Conservation (phyloP, 768 basidiomycete genomes). For the Termitomyces sp. region DNA sequence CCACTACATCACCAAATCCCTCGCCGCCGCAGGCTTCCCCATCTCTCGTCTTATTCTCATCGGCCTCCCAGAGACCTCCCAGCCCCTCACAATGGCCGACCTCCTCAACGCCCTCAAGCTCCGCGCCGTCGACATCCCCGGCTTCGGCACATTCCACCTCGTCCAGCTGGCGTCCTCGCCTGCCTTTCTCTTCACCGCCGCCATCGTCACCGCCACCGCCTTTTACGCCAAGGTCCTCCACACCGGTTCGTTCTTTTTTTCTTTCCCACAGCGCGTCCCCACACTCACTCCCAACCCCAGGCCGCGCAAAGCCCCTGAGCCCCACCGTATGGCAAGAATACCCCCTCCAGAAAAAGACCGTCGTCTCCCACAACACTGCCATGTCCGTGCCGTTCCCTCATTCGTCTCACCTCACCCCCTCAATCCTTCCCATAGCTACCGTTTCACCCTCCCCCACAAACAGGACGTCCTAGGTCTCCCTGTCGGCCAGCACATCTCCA, state of each 20-base stretch:
- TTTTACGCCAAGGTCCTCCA: slow-evolving; percentile 50
- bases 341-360: slow-evolving; percentile 72
- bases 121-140: slow-evolving; percentile 29
- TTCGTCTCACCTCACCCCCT: neutral
- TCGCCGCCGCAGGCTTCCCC: slow-evolving; percentile 52
- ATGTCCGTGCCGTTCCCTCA: slow-evolving; percentile 45
- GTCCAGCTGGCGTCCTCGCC: slow-evolving; percentile 35
- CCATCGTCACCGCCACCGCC: slow-evolving; percentile 40
- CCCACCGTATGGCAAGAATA: slow-evolving; percentile 78
- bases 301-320: slow-evolving; percentile 60
- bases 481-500: slow-evolving; percentile 92
- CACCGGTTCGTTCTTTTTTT: slow-evolving; percentile 25
- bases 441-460: slow-evolving; percentile 73
- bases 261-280: slow-evolving; percentile 9
- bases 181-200: slow-evolving; percentile 45
- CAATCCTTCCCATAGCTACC: slow-evolving; percentile 55
- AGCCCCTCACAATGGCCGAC: slow-evolving; percentile 12
- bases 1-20: slow-evolving; percentile 33
- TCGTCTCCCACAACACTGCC: slow-evolving; percentile 93
- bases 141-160: slow-evolving; percentile 30
- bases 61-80: slow-evolving; percentile 36
- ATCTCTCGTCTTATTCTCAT: slow-evolving; percentile 55
- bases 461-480: slow-evolving; percentile 87
- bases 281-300: slow-evolving; percentile 25
- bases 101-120: too few species aligned